These are phyloP conservation scores for Dichomitus squalens DNA, from an alignment of 1,284 basidiomycete genomes.

Conservation along the genomic window DNA sequence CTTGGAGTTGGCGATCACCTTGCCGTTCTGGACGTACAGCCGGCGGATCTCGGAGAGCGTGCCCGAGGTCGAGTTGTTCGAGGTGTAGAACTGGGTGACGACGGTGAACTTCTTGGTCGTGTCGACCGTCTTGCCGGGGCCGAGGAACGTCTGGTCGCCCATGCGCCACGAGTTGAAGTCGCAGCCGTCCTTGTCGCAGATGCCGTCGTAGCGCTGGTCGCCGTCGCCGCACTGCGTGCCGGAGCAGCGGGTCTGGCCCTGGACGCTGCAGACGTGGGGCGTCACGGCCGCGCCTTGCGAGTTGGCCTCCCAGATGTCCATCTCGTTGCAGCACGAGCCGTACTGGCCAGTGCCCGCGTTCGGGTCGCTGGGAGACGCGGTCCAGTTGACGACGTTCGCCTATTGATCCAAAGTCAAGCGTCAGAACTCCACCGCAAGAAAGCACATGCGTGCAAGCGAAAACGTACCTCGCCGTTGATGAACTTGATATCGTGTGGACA, in stretches of 20 bases:
- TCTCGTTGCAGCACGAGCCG: slow-evolving; percentile 56
- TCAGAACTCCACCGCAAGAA: no score
- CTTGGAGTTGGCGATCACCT: slow-evolving; percentile 52
- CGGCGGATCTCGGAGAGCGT: slow-evolving; percentile 52
- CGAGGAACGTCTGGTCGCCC: slow-evolving; percentile 51
- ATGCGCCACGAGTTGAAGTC: slow-evolving; percentile 60
- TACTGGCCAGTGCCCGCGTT: slow-evolving; percentile 49
- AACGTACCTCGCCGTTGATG: slow-evolving; percentile 47
- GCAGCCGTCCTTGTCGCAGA: slow-evolving; percentile 56
- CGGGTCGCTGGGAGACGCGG: slow-evolving; percentile 37
- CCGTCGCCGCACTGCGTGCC: slow-evolving; percentile 42
- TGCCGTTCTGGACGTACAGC: slow-evolving; percentile 54
- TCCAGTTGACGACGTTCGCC: slow-evolving; percentile 51
- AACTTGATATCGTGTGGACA: slow-evolving; percentile 56
- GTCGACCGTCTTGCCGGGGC: slow-evolving; percentile 48
- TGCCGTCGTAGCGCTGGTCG: slow-evolving; percentile 41
- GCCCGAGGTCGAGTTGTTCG: slow-evolving; percentile 44
- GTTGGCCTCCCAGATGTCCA: slow-evolving; percentile 63
- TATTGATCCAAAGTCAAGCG: slow-evolving; percentile 19
- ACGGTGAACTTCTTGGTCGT: slow-evolving; percentile 48
- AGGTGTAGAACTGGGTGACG: slow-evolving; percentile 52
- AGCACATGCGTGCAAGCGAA: background rate
- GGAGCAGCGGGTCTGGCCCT: slow-evolving; percentile 43
- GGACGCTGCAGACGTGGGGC: slow-evolving; percentile 47
- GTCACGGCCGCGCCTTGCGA: slow-evolving; percentile 47